Conservation (phyloP, 2,329 filamentous ascomycete genomes). For the Whalleya microplaca region DNA sequence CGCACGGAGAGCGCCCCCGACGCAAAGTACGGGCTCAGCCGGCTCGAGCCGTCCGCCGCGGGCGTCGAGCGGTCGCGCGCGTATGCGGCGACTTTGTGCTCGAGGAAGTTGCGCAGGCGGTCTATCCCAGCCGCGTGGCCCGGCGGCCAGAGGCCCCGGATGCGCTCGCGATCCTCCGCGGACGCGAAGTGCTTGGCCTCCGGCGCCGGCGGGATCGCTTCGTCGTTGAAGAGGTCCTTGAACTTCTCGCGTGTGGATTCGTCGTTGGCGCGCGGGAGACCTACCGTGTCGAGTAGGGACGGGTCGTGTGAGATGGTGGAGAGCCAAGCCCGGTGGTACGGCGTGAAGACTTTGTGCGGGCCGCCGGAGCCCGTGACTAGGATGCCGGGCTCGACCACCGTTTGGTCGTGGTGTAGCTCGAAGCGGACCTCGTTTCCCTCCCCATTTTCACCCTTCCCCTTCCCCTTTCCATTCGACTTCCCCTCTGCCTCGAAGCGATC, state of each 20-base stretch:
- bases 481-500: slow-evolving; percentile 9
- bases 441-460: background rate
- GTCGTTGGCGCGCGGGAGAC: slow-evolving; percentile 33
- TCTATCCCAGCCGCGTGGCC: slow-evolving; percentile 38
- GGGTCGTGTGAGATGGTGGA: slow-evolving; percentile 49
- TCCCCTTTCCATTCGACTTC: no score
- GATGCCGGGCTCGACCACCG: slow-evolving; percentile 22
- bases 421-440: slow-evolving; percentile 2
- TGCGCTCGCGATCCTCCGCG: slow-evolving; percentile 36
- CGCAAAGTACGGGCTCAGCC: slow-evolving; percentile 40
- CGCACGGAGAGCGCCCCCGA: slow-evolving; percentile 33
- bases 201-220: slow-evolving; percentile 36
- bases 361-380: slow-evolving; percentile 23
- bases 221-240: slow-evolving; percentile 33
- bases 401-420: slow-evolving; percentile 29
- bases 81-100: slow-evolving; percentile 38
- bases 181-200: slow-evolving; percentile 38
- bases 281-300: slow-evolving; percentile 47
- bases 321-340: slow-evolving; percentile 35
- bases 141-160: slow-evolving; percentile 42
- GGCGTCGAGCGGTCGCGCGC: slow-evolving; percentile 37
- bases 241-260: slow-evolving; percentile 37
- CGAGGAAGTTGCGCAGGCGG: slow-evolving; percentile 37
- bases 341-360: slow-evolving; percentile 31
- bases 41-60: slow-evolving; percentile 39